Evolutionary conservation across 179 eudicot genomes (phyloP).

Genomic region (Sideroxylon spinosum): DNA sequence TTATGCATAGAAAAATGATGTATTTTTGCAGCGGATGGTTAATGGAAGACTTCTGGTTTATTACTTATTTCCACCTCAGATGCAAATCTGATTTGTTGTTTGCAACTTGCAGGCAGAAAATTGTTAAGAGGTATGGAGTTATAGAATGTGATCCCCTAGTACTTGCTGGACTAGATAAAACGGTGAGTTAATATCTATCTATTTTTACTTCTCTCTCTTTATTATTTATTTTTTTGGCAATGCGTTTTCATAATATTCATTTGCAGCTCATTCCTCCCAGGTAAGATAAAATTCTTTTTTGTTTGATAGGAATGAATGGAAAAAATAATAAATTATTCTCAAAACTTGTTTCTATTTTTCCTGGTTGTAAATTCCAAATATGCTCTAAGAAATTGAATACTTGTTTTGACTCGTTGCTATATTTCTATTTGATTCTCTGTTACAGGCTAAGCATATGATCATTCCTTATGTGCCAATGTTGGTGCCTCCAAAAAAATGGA

Average conservation of each 20-base stretch:
- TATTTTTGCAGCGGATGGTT: background rate
- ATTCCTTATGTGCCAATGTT: slow-evolving; percentile 91
- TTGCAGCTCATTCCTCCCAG: background rate
- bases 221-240: no score
- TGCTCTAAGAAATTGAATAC: background rate
- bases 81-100: slow-evolving; percentile 20
- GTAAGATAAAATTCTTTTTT: background rate
- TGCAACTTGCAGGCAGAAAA: slow-evolving; percentile 47
- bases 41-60: background rate
- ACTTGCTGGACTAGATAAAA: slow-evolving; percentile 62
- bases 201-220: background rate
- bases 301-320: slow-evolving; percentile 2
- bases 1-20: background rate
- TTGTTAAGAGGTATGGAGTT: slow-evolving; percentile 62
- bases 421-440: slow-evolving; percentile 1
- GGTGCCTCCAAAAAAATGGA: slow-evolving; percentile 87
- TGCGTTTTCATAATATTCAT: slow-evolving; percentile 6
- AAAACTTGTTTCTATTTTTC: background rate
- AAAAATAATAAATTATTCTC: background rate
- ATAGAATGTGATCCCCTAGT: slow-evolving; percentile 82
- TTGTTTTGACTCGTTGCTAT: background rate
- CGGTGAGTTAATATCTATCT: slow-evolving; percentile 43
- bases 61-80: background rate
- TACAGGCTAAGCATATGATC: slow-evolving; percentile 73
- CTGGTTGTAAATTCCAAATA: background rate